Conservation (phyloP, 179 eudicot genomes). For the Camellia oleifera region DNA sequence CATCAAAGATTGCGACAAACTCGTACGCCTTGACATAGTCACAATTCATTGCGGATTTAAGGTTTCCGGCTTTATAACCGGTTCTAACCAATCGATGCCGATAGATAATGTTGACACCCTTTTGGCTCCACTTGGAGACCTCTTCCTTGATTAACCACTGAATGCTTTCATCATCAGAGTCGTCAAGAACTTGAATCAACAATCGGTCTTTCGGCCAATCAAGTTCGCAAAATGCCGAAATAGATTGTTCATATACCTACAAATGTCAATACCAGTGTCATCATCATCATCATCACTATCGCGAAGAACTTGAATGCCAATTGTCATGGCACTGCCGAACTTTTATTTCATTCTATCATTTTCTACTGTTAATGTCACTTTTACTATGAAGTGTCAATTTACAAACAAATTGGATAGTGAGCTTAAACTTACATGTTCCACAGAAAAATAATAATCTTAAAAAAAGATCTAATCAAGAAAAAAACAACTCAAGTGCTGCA, state of each 20-base stretch:
- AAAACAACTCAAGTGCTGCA: too few relatives aligned
- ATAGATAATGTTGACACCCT: constrained; percentile 58
- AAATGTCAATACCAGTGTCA: neutral
- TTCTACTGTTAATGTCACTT: too few relatives aligned
- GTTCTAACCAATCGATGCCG: constrained; percentile 58
- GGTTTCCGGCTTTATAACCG: constrained; percentile 77
- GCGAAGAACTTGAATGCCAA: too few relatives aligned
- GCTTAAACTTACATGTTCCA: too few relatives aligned
- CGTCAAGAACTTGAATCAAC: constrained; percentile 63
- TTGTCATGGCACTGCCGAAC: too few relatives aligned
- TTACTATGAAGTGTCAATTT: too few relatives aligned
- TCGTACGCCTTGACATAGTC: constrained; percentile 71
- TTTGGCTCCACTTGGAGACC: constrained; percentile 58
- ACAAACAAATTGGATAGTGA: too few relatives aligned
- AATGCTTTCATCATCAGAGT: constrained; percentile 56
- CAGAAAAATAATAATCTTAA: too few relatives aligned
- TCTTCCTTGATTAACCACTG: constrained; percentile 61
- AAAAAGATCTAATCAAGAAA: too few relatives aligned
- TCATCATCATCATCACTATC: constrained; percentile 10
- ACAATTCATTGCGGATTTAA: constrained; percentile 72
- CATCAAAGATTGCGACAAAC: constrained; percentile 71
- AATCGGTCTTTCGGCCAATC: constrained; percentile 70
- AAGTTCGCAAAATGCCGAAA: constrained; percentile 67
- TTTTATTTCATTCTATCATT: too few relatives aligned
- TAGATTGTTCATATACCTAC: constrained; percentile 68